These are phyloP conservation scores for Coccomyxa subellipsoidea DNA, from an alignment of 163 green algal genomes.

Conservation along the genomic window DNA sequence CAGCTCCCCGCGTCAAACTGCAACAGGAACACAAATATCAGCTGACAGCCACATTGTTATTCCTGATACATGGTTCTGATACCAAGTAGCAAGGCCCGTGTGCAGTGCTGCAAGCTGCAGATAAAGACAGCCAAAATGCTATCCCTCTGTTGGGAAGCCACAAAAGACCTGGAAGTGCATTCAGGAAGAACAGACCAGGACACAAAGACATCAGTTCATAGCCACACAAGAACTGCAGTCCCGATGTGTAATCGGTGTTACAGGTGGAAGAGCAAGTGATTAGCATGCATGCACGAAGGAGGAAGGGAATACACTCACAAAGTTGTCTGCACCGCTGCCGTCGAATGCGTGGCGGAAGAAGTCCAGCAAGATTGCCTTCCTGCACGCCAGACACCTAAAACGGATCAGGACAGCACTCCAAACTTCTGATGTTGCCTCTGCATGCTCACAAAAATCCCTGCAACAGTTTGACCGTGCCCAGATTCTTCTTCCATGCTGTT, in stretches of 20 bases:
- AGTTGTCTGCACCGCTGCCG: conserved; percentile 84
- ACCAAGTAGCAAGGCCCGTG: too few relatives aligned
- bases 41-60: neutral
- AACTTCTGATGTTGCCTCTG: neutral
- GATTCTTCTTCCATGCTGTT: too few relatives aligned
- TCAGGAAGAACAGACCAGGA: too few relatives aligned
- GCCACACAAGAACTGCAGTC: too few relatives aligned
- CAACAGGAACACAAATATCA: neutral
- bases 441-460: neutral
- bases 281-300: neutral
- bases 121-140: too few relatives aligned
- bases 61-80: too few relatives aligned
- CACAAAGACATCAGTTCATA: too few relatives aligned
- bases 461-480: neutral
- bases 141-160: too few relatives aligned
- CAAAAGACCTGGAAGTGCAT: too few relatives aligned
- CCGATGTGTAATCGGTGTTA: too few relatives aligned
- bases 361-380: conserved; percentile 76
- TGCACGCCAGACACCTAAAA: conserved; percentile 8
- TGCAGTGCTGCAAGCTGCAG: too few relatives aligned
- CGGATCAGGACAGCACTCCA: neutral
- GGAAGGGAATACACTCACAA: conserved; percentile 21
- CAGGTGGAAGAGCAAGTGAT: neutral
- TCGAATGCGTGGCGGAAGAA: conserved; percentile 96
- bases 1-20: conserved; percentile 85